Conservation (phyloP, 176 grass and related monocot species). For the Bothriochloa decipiens region DNA sequence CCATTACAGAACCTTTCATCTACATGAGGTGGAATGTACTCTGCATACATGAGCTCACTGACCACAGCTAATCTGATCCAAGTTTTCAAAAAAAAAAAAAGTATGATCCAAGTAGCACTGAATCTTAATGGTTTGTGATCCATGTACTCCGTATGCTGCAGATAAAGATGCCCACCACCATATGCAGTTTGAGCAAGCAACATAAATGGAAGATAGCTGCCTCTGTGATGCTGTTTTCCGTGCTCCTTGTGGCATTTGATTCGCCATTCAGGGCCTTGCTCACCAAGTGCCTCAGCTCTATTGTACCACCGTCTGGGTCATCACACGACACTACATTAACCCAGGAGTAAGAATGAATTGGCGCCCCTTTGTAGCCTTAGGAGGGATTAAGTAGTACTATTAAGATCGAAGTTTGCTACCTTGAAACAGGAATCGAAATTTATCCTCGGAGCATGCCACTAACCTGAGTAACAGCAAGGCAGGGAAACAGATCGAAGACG, state of each 20-base stretch:
- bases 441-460: background rate
- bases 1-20: background rate
- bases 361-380: background rate
- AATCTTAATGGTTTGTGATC: background rate
- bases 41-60: background rate
- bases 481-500: constrained; percentile 29
- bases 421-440: constrained; percentile 4
- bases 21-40: background rate
- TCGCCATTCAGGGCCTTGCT: background rate
- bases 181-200: constrained; percentile 31
- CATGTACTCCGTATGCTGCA: background rate
- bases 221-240: constrained; percentile 29
- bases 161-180: constrained; percentile 10
- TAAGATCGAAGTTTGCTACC: background rate
- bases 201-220: constrained; percentile 11
- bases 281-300: constrained; percentile 7
- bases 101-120: background rate
- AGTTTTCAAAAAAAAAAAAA: too few relatives aligned
- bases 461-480: constrained; percentile 22
- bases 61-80: background rate
- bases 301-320: background rate
- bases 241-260: constrained; percentile 18
- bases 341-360: constrained; percentile 8
- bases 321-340: background rate
- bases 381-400: background rate